These are phyloP conservation scores for Fusarium aywerte DNA, from an alignment of 2,329 filamentous ascomycete genomes.

Conservation along the genomic window DNA sequence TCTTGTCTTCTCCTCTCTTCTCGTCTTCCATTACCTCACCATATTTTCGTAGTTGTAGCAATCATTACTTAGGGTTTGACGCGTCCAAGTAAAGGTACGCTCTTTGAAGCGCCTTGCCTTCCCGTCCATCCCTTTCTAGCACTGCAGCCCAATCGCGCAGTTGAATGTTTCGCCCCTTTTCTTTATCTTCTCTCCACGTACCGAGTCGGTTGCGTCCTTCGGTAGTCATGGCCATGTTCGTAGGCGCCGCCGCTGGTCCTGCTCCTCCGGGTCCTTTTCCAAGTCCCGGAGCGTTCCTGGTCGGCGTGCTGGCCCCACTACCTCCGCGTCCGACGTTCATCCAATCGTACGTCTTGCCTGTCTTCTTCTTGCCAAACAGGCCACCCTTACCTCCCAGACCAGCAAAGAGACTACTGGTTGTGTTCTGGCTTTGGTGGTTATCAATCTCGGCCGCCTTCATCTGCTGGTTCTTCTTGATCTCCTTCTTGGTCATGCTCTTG, in stretches of 20 bases:
- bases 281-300: slow-evolving; percentile 50
- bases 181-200: slow-evolving; percentile 80
- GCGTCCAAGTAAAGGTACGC: slow-evolving; percentile 65
- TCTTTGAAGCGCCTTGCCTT: slow-evolving; percentile 69
- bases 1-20: background rate
- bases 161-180: slow-evolving; percentile 82
- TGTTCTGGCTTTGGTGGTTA: slow-evolving; percentile 83
- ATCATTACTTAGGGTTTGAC: slow-evolving; percentile 56
- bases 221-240: slow-evolving; percentile 60
- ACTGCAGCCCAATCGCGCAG: slow-evolving; percentile 83
- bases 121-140: slow-evolving; percentile 80
- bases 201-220: slow-evolving; percentile 73
- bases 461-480: slow-evolving; percentile 78
- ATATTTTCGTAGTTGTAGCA: slow-evolving; percentile 23
- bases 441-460: slow-evolving; percentile 81
- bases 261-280: slow-evolving; percentile 49
- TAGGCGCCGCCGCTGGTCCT: slow-evolving; percentile 47
- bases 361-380: slow-evolving; percentile 68
- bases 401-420: slow-evolving; percentile 79
- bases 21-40: slow-evolving; percentile 31
- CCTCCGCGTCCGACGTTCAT: slow-evolving; percentile 67
- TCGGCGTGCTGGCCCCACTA: slow-evolving; percentile 65
- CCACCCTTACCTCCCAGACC: slow-evolving; percentile 71
- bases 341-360: slow-evolving; percentile 77
- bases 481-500: slow-evolving; percentile 87